Conservation (phyloP, 495 filamentous ascomycete species). For the Aspergillus heteromorphus region DNA sequence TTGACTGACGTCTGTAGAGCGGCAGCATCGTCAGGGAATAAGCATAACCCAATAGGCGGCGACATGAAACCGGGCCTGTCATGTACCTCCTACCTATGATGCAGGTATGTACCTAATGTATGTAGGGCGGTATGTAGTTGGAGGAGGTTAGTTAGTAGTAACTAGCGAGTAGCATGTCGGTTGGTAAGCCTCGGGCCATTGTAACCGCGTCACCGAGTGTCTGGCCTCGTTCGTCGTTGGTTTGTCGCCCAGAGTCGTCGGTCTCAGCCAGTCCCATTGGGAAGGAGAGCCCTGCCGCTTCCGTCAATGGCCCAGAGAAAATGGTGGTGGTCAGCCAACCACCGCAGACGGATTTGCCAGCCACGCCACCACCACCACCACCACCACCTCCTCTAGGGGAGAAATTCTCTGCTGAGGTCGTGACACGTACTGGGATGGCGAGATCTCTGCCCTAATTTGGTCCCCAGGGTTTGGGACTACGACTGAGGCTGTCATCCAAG, state of each 20-base stretch:
- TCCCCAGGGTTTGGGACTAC: no score
- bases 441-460: neutral
- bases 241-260: no score
- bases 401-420: neutral
- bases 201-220: neutral
- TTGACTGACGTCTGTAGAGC: neutral
- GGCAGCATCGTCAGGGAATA: neutral
- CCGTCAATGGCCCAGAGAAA: slow-evolving; percentile 13
- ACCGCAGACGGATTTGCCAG: slow-evolving; percentile 16
- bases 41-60: neutral
- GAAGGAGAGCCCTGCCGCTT: neutral
- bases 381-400: no score
- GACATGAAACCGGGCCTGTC: neutral
- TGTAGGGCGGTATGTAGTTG: no score
- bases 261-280: neutral
- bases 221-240: neutral
- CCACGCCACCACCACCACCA: slow-evolving; percentile 22
- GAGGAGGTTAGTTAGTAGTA: no score
- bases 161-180: no score
- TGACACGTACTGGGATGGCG: neutral
- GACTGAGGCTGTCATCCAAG: neutral
- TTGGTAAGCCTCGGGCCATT: neutral
- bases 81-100: neutral
- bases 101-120: neutral
- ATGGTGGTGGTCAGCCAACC: slow-evolving; percentile 16